Conservation (phyloP, 768 basidiomycete species). For the Austroboletus festivus region DNA sequence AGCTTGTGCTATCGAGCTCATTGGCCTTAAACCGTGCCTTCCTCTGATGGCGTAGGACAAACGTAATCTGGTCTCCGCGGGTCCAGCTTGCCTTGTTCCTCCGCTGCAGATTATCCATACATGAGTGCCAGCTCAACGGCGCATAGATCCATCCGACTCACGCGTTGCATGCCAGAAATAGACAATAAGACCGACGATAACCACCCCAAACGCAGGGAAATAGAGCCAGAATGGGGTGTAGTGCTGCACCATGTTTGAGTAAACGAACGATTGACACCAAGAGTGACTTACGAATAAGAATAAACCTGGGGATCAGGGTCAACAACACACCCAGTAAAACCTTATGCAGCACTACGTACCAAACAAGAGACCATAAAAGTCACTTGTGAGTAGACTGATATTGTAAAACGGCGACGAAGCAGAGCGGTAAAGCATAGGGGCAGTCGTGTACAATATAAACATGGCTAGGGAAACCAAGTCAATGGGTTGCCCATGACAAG, state of each 20-base stretch:
- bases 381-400: constrained; percentile 79
- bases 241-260: constrained; percentile 46
- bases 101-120: constrained; percentile 42
- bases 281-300: constrained; percentile 48
- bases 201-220: constrained; percentile 73
- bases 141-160: constrained; percentile 39
- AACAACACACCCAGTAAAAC: constrained; percentile 1
- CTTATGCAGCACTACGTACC: constrained; percentile 29
- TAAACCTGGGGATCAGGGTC: constrained; percentile 32
- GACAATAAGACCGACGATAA: constrained; percentile 68
- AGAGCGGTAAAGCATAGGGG: constrained; percentile 81
- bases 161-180: constrained; percentile 88
- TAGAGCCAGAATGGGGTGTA: constrained; percentile 86
- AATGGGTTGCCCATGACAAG: neutral
- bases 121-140: constrained; percentile 5
- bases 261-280: neutral
- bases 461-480: constrained; percentile 47
- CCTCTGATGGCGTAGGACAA: constrained; percentile 20
- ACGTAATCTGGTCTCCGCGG: constrained; percentile 62
- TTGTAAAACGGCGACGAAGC: constrained; percentile 87
- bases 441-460: constrained; percentile 82
- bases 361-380: constrained; percentile 85
- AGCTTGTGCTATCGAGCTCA: neutral
- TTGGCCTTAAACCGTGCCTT: constrained; percentile 12
- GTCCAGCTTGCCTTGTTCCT: constrained; percentile 66